phyloP scores from a whole-genome alignment of 2,329 filamentous ascomycete genomes.

The Arthrobotrys musiformis region DNA sequence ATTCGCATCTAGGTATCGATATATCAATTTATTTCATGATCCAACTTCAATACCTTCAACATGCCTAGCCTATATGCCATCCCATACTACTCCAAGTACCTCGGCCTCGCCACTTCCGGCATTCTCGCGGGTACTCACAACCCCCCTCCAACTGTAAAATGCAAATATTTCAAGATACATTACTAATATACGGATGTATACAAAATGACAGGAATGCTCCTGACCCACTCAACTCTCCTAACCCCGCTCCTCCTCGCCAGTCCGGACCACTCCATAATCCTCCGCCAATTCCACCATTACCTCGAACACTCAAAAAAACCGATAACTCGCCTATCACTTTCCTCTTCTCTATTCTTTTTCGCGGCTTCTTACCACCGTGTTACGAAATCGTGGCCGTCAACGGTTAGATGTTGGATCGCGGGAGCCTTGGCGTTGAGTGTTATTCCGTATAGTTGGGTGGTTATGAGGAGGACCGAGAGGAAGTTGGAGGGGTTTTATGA shows the following conservation, averaged over 20 bases:
- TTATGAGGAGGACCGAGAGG: constrained; percentile 34
- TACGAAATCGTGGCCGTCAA: neutral
- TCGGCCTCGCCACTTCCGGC: constrained; percentile 28
- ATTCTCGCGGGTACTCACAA: constrained; percentile 26
- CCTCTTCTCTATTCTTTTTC: constrained; percentile 8
- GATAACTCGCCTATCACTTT: neutral
- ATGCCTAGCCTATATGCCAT: neutral
- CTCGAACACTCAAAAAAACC: neutral
- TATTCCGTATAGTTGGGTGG: constrained; percentile 19
- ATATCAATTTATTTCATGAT: no score
- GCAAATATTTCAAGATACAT: neutral
- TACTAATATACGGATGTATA: neutral
- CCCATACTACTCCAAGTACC: constrained; percentile 5
- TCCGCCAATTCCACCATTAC: constrained; percentile 28
- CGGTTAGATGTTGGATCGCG: constrained; percentile 8
- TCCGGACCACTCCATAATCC: constrained; percentile 28
- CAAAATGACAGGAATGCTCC: constrained; percentile 16
- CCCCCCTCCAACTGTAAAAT: neutral
- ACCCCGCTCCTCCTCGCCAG: constrained; percentile 34
- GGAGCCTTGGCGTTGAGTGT: neutral
- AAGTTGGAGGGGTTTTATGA: constrained; percentile 29
- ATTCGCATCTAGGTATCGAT: no score
- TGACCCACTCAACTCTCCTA: constrained; percentile 26
- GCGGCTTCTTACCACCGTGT: neutral
- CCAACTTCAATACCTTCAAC: neutral